Conservation (phyloP, 768 basidiomycete species). For the Holtermanniella nyarrowii region DNA sequence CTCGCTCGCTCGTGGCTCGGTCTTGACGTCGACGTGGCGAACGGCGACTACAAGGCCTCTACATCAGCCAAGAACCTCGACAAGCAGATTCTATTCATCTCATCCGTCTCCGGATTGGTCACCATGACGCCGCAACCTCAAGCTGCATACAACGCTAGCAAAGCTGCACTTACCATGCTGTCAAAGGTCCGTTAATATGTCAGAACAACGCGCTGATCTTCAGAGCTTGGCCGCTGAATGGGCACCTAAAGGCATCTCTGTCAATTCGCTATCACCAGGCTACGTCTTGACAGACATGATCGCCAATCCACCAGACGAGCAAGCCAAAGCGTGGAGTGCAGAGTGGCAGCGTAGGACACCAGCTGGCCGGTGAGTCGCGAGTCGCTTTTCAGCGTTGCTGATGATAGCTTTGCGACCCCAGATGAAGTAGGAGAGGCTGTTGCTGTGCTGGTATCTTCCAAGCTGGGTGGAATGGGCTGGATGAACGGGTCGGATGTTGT, state of each 20-base stretch:
- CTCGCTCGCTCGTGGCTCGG: slow-evolving; percentile 32
- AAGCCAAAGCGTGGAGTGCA: slow-evolving; percentile 15
- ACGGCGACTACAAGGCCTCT: not conserved
- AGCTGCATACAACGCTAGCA: slow-evolving; percentile 35
- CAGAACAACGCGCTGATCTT: not conserved
- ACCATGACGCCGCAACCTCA: slow-evolving; percentile 39
- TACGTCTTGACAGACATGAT: slow-evolving; percentile 41
- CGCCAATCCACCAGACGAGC: slow-evolving; percentile 11
- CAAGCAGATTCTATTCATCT: slow-evolving; percentile 36
- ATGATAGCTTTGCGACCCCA: slow-evolving; percentile 33
- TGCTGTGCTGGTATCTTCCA: slow-evolving; percentile 23
- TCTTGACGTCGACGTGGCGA: slow-evolving; percentile 8
- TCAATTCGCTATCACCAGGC: slow-evolving; percentile 37
- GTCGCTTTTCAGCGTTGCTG: no score
- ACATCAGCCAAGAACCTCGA: slow-evolving; percentile 15
- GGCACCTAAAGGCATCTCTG: slow-evolving; percentile 33
- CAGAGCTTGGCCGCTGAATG: slow-evolving; percentile 37
- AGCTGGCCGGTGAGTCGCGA: slow-evolving; percentile 16
- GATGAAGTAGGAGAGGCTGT: slow-evolving; percentile 33
- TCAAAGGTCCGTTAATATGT: slow-evolving; percentile 22
- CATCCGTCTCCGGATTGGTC: slow-evolving; percentile 34
- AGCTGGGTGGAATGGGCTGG: slow-evolving; percentile 16
- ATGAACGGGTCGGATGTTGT: slow-evolving; percentile 40
- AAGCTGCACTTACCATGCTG: slow-evolving; percentile 33
- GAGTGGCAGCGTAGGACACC: slow-evolving; percentile 36